Conservation (phyloP, 1,284 basidiomycete genomes). For the Tilletia caries region DNA sequence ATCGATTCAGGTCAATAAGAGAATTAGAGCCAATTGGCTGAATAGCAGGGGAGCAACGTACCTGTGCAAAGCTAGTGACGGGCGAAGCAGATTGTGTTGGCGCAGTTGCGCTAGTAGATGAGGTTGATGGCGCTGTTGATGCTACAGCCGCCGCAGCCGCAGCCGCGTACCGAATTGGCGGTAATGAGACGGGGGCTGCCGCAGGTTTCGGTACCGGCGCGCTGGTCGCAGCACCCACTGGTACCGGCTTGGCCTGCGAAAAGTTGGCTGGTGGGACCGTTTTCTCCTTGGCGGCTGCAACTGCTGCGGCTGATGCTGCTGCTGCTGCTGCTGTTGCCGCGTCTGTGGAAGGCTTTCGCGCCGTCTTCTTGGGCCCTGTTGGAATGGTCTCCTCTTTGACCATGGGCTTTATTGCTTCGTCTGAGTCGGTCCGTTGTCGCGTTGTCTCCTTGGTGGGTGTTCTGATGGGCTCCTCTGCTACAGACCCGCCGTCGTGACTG, state of each 20-base stretch:
- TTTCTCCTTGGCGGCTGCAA: conserved; percentile 53
- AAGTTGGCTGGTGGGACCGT: conserved; percentile 74
- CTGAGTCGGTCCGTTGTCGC: conserved; percentile 10
- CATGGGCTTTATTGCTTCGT: background rate
- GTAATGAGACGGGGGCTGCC: conserved; percentile 52
- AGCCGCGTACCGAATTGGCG: conserved; percentile 80
- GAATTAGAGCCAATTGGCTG: background rate
- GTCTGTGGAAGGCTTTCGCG: background rate
- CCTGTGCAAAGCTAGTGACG: conserved; percentile 22
- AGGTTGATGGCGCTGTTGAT: conserved; percentile 9
- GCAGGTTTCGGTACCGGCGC: conserved; percentile 41
- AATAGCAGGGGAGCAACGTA: conserved; percentile 14
- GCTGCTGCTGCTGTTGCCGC: conserved; percentile 16
- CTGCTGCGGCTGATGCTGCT: conserved; percentile 31
- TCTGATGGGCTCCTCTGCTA: conserved; percentile 50
- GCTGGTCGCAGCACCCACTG: conserved; percentile 27
- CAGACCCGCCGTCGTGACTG: conserved; percentile 58
- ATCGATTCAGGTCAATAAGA: background rate
- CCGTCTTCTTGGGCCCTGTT: conserved; percentile 25
- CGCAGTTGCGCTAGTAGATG: conserved; percentile 17
- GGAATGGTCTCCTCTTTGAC: conserved; percentile 13
- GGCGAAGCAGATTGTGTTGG: conserved; percentile 23
- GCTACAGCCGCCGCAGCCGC: conserved; percentile 75
- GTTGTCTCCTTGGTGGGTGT: conserved; percentile 12
- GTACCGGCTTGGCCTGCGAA: conserved; percentile 61